Evolutionary conservation across 768 basidiomycete genomes (phyloP), one percentile per base, ranked within the genome.

Genomic region (Asterophora parasitica): DNA sequence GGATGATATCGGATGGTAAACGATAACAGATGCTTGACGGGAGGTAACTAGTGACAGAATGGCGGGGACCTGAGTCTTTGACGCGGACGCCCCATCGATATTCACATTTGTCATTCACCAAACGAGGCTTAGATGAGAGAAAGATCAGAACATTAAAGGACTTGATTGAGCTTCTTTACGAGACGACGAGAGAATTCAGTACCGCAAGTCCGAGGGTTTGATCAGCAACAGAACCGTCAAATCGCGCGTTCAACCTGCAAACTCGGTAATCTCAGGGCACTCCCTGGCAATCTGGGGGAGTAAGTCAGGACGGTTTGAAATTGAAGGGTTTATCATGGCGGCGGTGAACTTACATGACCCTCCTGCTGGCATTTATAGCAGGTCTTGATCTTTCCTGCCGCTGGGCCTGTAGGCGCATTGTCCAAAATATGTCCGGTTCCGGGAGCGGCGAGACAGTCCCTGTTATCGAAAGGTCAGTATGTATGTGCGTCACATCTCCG

Each of bases 331-430:
- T 16, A 42, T 23, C 30, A 36, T 7, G 7, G 37, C 15, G 35
- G 32, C 34, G 4, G 19, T 36, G 40, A 20, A 72, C 87, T 65
- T 62, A 92, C 89, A 72, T 92, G 89, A 54, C 90, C 90, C 64
- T 88, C 86, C 64, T 83, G 81, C 61, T 88, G 84, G 59, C 91
- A 92, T 61, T 88, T 91, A 70, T 88, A 92, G 63, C 90, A 92
- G 43, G 85, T 88, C 72, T 86, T 92, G 53, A 62, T 79, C 68
- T 66, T 67, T 4, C 58, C 65, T 35, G 70, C 72, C 35, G 73
- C 73, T 11, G 74, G 64, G 27, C 71, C 72, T 31, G 73, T 72
- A 17, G 75, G 72, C 38, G 69, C 54, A 42, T 74, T 72, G 36
- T 77, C 77, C 36, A 71, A 63, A 19, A 74, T 71, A 16, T 76